phyloP scores from a whole-genome alignment of 2,329 filamentous ascomycete genomes.

The Nemania diffusa region DNA sequence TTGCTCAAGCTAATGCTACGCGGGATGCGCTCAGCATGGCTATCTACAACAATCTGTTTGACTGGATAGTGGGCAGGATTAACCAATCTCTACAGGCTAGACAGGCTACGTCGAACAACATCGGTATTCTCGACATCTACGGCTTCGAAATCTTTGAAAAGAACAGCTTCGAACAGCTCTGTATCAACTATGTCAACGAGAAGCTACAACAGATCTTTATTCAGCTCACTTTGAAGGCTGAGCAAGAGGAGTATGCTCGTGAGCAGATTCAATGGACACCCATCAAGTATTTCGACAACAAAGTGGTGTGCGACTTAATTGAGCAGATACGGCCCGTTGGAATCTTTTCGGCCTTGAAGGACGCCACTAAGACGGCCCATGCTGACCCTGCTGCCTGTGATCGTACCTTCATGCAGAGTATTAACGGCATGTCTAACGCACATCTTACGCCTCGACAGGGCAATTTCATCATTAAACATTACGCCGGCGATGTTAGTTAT shows the following conservation, averaged over 20 bases:
- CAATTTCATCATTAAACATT: conserved; percentile 98
- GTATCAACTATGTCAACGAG: conserved; percentile 99
- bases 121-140: conserved; percentile 98
- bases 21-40: conserved; percentile 92
- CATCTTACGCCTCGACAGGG: conserved; percentile 93
- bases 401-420: conserved; percentile 91
- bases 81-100: conserved; percentile 87
- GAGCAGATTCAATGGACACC: conserved; percentile 99
- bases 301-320: conserved; percentile 96
- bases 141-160: conserved; percentile 99
- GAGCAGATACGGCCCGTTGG: conserved; percentile 90
- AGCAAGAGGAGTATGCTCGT: conserved; percentile 95
- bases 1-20: conserved; percentile 84
- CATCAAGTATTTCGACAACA: conserved; percentile 99
- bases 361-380: conserved; percentile 97
- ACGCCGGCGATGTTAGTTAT: conserved; percentile 96
- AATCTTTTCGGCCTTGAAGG: conserved; percentile 94
- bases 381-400: conserved; percentile 95
- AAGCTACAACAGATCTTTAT: conserved; percentile 99
- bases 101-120: conserved; percentile 80
- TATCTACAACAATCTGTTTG: conserved; percentile 98
- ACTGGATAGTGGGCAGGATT: conserved; percentile 96
- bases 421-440: conserved; percentile 90
- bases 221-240: conserved; percentile 92
- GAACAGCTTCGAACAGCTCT: conserved; percentile 98